Percentiles rank a stretch among this genome's conserved stretches.
Evolutionary conservation across 345 rosid genomes (phyloP).

Genomic region (Sonneratia alba): DNA sequence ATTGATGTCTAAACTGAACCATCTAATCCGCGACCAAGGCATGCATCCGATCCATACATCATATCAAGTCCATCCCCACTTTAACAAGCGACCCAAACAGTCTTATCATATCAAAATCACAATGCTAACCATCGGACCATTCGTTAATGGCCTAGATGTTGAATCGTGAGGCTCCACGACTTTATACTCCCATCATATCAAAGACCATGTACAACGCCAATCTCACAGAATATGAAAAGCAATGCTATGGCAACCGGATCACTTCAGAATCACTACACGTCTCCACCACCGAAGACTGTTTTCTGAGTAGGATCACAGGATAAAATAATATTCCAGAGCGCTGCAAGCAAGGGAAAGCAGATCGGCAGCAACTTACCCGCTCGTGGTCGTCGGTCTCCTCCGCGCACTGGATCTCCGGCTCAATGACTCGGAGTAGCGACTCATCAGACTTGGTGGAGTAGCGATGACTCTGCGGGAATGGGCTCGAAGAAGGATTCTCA

Average conservation of each 20-base stretch:
- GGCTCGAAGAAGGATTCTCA: constrained; percentile 10
- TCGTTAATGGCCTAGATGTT: no score
- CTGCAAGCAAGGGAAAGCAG: neutral
- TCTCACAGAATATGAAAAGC: no score
- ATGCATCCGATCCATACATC: no score
- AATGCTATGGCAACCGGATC: neutral
- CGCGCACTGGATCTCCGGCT: constrained; percentile 55
- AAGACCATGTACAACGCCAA: no score
- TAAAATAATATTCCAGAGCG: neutral
- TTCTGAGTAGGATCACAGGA: neutral
- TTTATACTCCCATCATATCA: no score
- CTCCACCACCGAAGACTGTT: no score
- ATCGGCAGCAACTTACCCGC: constrained; percentile 22
- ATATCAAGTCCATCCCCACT: no score
- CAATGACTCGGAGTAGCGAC: constrained; percentile 51
- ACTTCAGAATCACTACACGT: neutral
- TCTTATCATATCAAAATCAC: neutral
- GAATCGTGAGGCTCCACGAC: no score
- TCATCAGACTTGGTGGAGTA: constrained; percentile 42
- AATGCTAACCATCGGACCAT: no score
- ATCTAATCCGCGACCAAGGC: no score
- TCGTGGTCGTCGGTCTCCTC: constrained; percentile 47
- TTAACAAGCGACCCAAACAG: no score
- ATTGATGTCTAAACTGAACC: no score
- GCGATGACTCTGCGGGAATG: constrained; percentile 5